Percentiles rank a stretch among this genome's conserved stretches.
These are phyloP conservation scores for Geranium incanum DNA, from an alignment of 441 rosid genomes.

Conservation along the genomic window DNA sequence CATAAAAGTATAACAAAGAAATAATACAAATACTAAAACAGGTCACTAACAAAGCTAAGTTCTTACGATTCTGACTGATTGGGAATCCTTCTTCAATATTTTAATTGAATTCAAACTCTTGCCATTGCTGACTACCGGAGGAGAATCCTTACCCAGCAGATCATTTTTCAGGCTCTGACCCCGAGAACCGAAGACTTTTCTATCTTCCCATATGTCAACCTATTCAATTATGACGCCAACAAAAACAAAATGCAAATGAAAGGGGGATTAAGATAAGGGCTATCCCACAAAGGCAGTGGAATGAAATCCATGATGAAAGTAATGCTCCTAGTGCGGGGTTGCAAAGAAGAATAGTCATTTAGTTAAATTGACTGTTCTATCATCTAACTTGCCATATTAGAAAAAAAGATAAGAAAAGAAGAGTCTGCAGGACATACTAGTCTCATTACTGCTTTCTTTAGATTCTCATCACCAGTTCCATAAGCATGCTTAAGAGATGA, in stretches of 20 bases:
- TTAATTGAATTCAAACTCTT: constrained; percentile 56
- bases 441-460: constrained; percentile 39
- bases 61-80: constrained; percentile 55
- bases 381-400: neutral
- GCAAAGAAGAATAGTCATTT: too few species aligned
- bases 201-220: constrained; percentile 78
- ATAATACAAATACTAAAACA: neutral
- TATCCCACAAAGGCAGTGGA: neutral
- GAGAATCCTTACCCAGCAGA: constrained; percentile 51
- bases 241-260: constrained; percentile 5
- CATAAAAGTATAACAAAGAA: neutral
- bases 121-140: constrained; percentile 38
- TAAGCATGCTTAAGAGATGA: constrained; percentile 36
- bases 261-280: neutral
- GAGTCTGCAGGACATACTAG: constrained; percentile 24
- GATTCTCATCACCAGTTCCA: constrained; percentile 36
- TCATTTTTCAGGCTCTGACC: constrained; percentile 70
- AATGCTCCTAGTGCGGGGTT: too few species aligned
- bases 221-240: constrained; percentile 15
- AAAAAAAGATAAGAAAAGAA: neutral
- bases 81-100: constrained; percentile 63
- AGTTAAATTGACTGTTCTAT: too few species aligned
- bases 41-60: constrained; percentile 12
- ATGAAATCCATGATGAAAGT: neutral
- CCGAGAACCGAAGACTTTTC: constrained; percentile 77